phyloP scores from a whole-genome alignment of 305 asterid genomes.

The Euphrasia arctica region DNA sequence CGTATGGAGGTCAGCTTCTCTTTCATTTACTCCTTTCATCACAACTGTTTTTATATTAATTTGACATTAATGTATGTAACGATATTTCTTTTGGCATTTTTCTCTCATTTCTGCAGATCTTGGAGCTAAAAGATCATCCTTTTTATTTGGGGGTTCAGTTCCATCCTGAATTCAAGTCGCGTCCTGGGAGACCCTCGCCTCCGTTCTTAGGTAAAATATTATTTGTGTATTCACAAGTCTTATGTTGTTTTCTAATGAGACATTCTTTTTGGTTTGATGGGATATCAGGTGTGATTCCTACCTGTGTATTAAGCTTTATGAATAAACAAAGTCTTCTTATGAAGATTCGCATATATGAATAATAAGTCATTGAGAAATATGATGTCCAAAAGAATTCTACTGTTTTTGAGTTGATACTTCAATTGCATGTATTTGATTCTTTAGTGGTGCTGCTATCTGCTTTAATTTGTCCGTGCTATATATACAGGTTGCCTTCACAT shows the following conservation, averaged over 20 bases:
- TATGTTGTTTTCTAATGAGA: neutral
- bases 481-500: neutral
- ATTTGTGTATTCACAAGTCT: neutral
- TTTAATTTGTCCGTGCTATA: too few relatives aligned
- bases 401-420: too few relatives aligned
- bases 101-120: constrained; percentile 46
- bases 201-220: constrained; percentile 57
- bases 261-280: neutral
- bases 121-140: constrained; percentile 82
- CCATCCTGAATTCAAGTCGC: constrained; percentile 95
- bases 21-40: constrained; percentile 6
- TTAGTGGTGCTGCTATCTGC: too few relatives aligned
- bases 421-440: neutral
- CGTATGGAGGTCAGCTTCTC: constrained; percentile 79
- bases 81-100: constrained; percentile 16
- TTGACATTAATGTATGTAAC: constrained; percentile 16
- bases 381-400: too few relatives aligned
- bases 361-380: too few relatives aligned
- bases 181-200: constrained; percentile 94
- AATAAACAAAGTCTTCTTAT: neutral
- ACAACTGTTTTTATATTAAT: neutral
- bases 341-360: neutral
- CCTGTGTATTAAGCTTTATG: neutral
- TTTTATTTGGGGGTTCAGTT: constrained; percentile 94
- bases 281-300: neutral